Evolutionary conservation across 345 rosid genomes (phyloP).

Genomic region (Heritiera fomes): DNA sequence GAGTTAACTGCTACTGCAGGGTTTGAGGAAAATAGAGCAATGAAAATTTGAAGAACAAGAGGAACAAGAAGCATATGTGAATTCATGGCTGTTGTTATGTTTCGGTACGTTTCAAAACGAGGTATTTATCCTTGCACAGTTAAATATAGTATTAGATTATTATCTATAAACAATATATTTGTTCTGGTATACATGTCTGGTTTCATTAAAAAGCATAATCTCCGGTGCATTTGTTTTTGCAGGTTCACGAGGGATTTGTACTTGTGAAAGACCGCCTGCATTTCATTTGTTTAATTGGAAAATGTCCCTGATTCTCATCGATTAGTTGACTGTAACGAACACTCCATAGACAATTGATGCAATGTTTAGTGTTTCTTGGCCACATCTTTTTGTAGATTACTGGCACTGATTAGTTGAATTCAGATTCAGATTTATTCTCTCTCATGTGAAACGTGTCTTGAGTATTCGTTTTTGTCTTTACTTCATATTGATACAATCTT

Average conservation of each 20-base stretch:
- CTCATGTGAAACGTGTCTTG: background rate
- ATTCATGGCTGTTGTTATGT: slow-evolving; percentile 26
- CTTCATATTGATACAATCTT: background rate
- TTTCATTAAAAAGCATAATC: background rate
- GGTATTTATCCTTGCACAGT: background rate
- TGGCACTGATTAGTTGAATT: background rate
- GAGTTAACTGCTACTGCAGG: slow-evolving; percentile 39
- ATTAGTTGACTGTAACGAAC: background rate
- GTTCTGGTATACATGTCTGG: background rate
- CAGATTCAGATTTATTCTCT: background rate
- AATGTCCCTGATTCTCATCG: background rate
- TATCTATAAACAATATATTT: background rate
- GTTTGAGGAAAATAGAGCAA: slow-evolving; percentile 24
- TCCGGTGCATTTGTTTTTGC: background rate
- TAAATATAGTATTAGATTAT: background rate
- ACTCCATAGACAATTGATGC: background rate
- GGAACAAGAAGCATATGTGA: slow-evolving; percentile 12
- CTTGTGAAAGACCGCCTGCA: no score
- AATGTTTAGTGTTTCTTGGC: background rate
- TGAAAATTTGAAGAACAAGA: slow-evolving; percentile 24
- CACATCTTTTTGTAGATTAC: background rate
- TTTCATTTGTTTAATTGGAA: no score
- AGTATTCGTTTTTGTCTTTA: background rate
- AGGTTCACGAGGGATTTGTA: background rate
- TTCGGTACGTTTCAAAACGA: background rate